Evolutionary conservation across 2,329 filamentous ascomycete species (phyloP).

Genomic region (Aspergillus unguis): DNA sequence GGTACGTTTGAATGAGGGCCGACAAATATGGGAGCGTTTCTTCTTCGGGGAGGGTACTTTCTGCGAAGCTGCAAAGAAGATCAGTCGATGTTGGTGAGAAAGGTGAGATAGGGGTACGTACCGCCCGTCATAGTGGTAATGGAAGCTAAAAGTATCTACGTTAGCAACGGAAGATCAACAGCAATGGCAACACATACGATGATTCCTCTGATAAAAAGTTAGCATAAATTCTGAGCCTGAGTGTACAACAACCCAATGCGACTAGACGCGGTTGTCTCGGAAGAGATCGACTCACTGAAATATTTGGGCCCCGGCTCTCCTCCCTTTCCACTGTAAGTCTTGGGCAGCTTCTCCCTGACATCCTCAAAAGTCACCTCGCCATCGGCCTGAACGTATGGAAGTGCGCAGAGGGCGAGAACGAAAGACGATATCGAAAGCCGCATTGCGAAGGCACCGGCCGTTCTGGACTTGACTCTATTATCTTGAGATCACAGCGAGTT

Average conservation of each 20-base stretch:
- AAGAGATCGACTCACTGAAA: conserved; percentile 42
- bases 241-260: conserved; percentile 7
- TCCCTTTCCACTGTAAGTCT: conserved; percentile 39
- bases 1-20: conserved; percentile 54
- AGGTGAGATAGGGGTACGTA: conserved; percentile 13
- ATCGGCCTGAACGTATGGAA: conserved; percentile 26
- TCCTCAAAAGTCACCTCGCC: conserved; percentile 41
- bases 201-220: conserved; percentile 40
- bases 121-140: conserved; percentile 56
- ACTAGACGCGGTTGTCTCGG: neutral
- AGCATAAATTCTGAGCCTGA: conserved; percentile 10
- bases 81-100: conserved; percentile 13
- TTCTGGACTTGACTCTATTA: neutral
- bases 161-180: conserved; percentile 5
- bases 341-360: conserved; percentile 40
- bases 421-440: conserved; percentile 15
- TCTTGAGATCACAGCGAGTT: neutral
- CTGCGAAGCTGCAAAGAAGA: conserved; percentile 45
- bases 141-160: conserved; percentile 39
- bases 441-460: conserved; percentile 17
- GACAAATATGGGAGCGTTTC: conserved; percentile 49
- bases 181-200: conserved; percentile 29
- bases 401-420: conserved; percentile 19
- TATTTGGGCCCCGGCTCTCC: conserved; percentile 48
- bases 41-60: conserved; percentile 44